Percentiles rank a stretch among this genome's conserved stretches.
Conservation (phyloP, 768 basidiomycete genomes). For the Gloeopeniophorella convolvens region DNA sequence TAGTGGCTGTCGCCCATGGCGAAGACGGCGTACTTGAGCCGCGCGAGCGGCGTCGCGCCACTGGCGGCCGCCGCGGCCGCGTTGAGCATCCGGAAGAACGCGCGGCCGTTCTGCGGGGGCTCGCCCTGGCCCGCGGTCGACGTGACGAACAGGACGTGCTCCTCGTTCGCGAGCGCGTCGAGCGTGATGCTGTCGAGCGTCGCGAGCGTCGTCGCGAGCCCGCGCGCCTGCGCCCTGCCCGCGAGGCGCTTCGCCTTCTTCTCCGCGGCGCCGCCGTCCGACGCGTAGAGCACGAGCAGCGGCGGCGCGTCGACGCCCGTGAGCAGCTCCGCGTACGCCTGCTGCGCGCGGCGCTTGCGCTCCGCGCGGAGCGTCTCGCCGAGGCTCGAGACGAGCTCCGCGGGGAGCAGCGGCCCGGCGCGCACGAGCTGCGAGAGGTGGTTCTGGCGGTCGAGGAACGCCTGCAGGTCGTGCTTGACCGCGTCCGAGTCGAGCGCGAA, state of each 20-base stretch:
- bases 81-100: slow-evolving; percentile 80
- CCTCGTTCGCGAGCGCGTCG: slow-evolving; percentile 57
- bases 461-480: slow-evolving; percentile 87
- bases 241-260: slow-evolving; percentile 89
- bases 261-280: slow-evolving; percentile 93
- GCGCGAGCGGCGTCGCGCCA: slow-evolving; percentile 53
- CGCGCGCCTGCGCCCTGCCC: slow-evolving; percentile 75
- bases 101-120: slow-evolving; percentile 92
- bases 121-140: slow-evolving; percentile 97
- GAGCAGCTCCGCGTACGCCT: slow-evolving; percentile 79
- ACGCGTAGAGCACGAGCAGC: slow-evolving; percentile 85
- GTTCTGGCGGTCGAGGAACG: slow-evolving; percentile 94
- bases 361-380: slow-evolving; percentile 83
- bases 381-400: slow-evolving; percentile 75
- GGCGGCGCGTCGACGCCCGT: slow-evolving; percentile 85
- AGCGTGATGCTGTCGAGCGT: slow-evolving; percentile 79
- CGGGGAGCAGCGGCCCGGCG: slow-evolving; percentile 71
- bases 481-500: slow-evolving; percentile 91
- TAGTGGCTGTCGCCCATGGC: slow-evolving; percentile 98
- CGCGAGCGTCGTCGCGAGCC: slow-evolving; percentile 66
- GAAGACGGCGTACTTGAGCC: slow-evolving; percentile 78
- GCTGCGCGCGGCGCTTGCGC: slow-evolving; percentile 71
- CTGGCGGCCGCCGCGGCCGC: slow-evolving; percentile 49
- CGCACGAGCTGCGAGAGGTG: slow-evolving; percentile 91
- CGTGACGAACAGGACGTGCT: slow-evolving; percentile 78